phyloP scores from a whole-genome alignment of 305 asterid genomes.

The Euphrasia arctica region DNA sequence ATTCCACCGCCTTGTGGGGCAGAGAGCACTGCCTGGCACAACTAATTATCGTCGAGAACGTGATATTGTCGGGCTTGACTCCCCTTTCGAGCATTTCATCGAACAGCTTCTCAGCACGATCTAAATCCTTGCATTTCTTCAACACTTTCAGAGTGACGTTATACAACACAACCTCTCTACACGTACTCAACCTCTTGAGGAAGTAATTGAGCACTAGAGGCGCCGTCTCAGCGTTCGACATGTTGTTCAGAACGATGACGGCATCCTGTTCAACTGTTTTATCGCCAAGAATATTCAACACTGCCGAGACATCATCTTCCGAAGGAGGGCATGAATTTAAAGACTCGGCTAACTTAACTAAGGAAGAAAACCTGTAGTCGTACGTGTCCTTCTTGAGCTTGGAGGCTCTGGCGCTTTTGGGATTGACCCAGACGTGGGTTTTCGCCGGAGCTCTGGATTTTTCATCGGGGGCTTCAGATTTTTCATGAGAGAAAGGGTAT shows the following conservation, averaged over 20 bases:
- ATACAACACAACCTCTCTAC: slow-evolving; percentile 54
- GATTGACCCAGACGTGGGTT: slow-evolving; percentile 73
- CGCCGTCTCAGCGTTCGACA: slow-evolving; percentile 62
- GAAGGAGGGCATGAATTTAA: slow-evolving; percentile 52
- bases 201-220: slow-evolving; percentile 52
- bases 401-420: slow-evolving; percentile 64
- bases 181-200: slow-evolving; percentile 33
- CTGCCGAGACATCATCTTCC: slow-evolving; percentile 36
- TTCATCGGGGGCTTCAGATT: slow-evolving; percentile 34
- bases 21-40: slow-evolving; percentile 72
- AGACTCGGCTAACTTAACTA: slow-evolving; percentile 47
- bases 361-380: slow-evolving; percentile 64
- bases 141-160: slow-evolving; percentile 77
- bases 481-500: slow-evolving; percentile 21
- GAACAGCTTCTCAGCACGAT: slow-evolving; percentile 58
- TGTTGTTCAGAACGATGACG: slow-evolving; percentile 61
- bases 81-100: slow-evolving; percentile 66
- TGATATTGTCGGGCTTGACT: slow-evolving; percentile 73
- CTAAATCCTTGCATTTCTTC: slow-evolving; percentile 60
- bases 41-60: slow-evolving; percentile 87
- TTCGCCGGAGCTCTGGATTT: slow-evolving; percentile 38
- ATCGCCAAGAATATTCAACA: slow-evolving; percentile 42
- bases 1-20: slow-evolving; percentile 78
- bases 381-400: slow-evolving; percentile 44
- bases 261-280: slow-evolving; percentile 60